Evolutionary conservation across 306 rosid genomes (phyloP).

Genomic region (Elaeagnus macrophylla): DNA sequence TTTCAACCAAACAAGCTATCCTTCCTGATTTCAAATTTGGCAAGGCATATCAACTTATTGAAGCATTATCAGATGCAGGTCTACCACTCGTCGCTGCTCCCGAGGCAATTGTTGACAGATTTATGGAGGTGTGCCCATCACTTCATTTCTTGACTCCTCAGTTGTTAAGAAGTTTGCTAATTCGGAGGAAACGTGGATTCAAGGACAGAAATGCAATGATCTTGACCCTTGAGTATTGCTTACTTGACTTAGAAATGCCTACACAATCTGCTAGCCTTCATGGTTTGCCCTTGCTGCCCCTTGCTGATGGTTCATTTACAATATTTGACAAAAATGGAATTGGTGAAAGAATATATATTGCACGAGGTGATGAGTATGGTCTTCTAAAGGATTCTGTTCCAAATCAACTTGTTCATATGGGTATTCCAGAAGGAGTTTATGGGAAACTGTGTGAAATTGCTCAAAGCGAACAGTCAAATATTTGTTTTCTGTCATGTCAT

Average conservation of each 20-base stretch:
- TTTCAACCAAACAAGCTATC: constrained; percentile 75
- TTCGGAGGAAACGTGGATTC: constrained; percentile 80
- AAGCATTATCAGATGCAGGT: constrained; percentile 69
- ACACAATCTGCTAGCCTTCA: constrained; percentile 49
- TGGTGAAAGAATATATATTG: constrained; percentile 84
- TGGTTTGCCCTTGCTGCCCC: constrained; percentile 83
- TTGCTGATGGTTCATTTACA: constrained; percentile 80
- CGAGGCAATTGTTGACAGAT: constrained; percentile 57
- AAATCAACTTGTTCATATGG: constrained; percentile 54
- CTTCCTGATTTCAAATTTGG: constrained; percentile 87
- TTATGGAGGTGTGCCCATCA: constrained; percentile 72
- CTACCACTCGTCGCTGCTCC: constrained; percentile 69
- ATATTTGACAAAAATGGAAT: constrained; percentile 56
- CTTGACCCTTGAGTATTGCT: constrained; percentile 86
- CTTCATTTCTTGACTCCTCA: constrained; percentile 82
- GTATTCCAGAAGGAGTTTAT: constrained; percentile 61
- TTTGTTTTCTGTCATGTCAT: constrained; percentile 71
- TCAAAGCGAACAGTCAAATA: constrained; percentile 50
- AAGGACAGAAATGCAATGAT: constrained; percentile 70
- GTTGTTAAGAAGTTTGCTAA: constrained; percentile 64
- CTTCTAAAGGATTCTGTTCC: constrained; percentile 87
- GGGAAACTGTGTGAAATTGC: constrained; percentile 70
- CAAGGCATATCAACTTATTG: constrained; percentile 52
- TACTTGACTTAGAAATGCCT: constrained; percentile 65
- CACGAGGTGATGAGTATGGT: constrained; percentile 73